Base-by-base conservation (phyloP, 257 asterid genomes). In the Echium plantagineum region DNA sequence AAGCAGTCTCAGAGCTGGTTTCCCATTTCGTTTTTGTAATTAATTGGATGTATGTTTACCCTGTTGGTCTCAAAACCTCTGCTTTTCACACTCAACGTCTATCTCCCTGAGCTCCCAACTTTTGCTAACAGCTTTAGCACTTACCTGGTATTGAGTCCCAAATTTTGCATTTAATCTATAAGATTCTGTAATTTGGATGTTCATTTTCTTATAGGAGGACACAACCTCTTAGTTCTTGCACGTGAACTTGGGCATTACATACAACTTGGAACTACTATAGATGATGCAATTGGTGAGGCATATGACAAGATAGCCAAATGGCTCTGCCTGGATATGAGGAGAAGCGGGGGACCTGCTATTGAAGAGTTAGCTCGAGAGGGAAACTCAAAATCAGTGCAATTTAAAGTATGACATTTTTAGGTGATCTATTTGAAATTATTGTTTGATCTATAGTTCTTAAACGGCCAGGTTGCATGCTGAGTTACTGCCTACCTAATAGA, bases 231-330 rank as follows among this genome's bases (percentile, higher is more conserved):
- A 35, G 72, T 93, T 78, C 96, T 93, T 72, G 97, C 99, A 21
- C 86, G 83, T 69, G 99, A 79, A 66, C 94, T 93, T 71, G 99
- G 99, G 55, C 79, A 84, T 70, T 93, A 93, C 63, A 73, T 84
- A 70, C 97, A 93, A 75, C 95, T 93, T 69, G 99, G 99, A 65
- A 83, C 99, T 56, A 69, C 99, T 15, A 65, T 89, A 60, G 99
- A 93, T 76, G 99, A 93, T 75, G 99, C 99, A 19, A 83, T 93
- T 63, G 99, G 99, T 20, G 99, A 93, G 83, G 96, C 99, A 66
- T 93, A 93, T 66, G 99, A 93, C 74, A 93, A 93, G 77, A 86
- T 85, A 20, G 97, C 97, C 62, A 89, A 89, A 79, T 93, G 97
- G 99, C 99, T 93, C 68, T 97, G 99, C 71, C 99, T 93, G 66